Evolutionary conservation across 768 basidiomycete genomes (phyloP).

Genomic region (Pulveroboletus sp.): DNA sequence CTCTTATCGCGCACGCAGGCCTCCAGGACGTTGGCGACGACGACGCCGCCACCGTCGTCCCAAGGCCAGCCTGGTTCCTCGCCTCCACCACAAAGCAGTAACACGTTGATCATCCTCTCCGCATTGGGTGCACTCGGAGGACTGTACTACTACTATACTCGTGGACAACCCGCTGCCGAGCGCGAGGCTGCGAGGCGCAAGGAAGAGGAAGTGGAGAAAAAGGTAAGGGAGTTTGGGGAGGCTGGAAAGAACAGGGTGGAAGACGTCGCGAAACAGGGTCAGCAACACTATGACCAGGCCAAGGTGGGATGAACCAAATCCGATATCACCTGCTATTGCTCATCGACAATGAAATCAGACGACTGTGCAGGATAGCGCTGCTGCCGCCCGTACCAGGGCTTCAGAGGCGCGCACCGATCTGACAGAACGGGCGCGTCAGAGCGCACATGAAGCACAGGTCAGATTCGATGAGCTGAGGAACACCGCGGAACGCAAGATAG

Average conservation of each 20-base stretch:
- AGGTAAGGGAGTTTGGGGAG: conserved; percentile 26
- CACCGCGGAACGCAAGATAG: conserved; percentile 23
- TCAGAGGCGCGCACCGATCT: conserved; percentile 25
- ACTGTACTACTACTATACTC: conserved; percentile 37
- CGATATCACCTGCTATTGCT: too few relatives aligned
- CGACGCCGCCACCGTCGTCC: conserved; percentile 12
- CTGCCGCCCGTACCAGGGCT: conserved; percentile 15
- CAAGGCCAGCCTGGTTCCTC: conserved; percentile 4
- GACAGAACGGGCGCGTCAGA: conserved; percentile 22
- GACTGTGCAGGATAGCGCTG: conserved; percentile 15
- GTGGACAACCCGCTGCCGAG: conserved; percentile 17
- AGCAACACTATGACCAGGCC: conserved; percentile 31
- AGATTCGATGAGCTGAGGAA: conserved; percentile 24
- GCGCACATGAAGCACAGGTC: conserved; percentile 23
- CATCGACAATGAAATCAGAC: conserved; percentile 10
- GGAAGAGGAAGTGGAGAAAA: conserved; percentile 33
- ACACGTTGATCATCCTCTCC: conserved; percentile 29
- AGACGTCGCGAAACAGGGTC: conserved; percentile 26
- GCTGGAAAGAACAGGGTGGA: conserved; percentile 32
- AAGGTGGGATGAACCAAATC: conserved; percentile 28
- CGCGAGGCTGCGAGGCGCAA: conserved; percentile 25
- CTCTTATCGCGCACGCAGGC: background rate
- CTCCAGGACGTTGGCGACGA: conserved; percentile 14
- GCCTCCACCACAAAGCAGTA: conserved; percentile 16
- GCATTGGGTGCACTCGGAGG: conserved; percentile 34